phyloP scores from a whole-genome alignment of 2,329 filamentous ascomycete genomes.

The Epichloe gansuensis region DNA sequence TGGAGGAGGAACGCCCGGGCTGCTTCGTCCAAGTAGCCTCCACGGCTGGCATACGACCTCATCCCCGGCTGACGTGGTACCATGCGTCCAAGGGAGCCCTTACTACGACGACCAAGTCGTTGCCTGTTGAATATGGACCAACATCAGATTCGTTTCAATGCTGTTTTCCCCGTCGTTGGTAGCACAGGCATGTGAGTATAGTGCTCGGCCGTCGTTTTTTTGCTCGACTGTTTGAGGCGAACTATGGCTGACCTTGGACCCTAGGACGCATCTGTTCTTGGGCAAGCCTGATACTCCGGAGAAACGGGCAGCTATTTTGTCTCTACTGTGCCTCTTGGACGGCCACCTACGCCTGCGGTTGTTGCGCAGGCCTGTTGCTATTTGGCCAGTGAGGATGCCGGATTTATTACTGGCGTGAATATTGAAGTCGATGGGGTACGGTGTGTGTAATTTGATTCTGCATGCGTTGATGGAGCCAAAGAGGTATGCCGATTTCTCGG shows the following conservation, averaged over 20 bases:
- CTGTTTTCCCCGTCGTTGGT: constrained; percentile 55
- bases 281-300: constrained; percentile 51
- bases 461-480: no score
- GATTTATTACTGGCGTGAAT: constrained; percentile 28
- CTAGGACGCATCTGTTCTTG: constrained; percentile 36
- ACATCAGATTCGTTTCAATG: constrained; percentile 60
- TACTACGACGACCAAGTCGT: constrained; percentile 40
- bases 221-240: background rate
- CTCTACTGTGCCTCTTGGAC: constrained; percentile 40
- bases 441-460: constrained; percentile 10
- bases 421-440: constrained; percentile 10
- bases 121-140: constrained; percentile 61
- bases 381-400: constrained; percentile 56
- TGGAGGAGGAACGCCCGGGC: constrained; percentile 42
- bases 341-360: constrained; percentile 46
- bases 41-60: constrained; percentile 45
- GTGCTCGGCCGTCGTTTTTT: background rate
- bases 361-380: constrained; percentile 60
- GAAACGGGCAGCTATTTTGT: constrained; percentile 40
- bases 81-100: constrained; percentile 57
- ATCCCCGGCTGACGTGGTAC: constrained; percentile 55
- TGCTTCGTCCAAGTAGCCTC: constrained; percentile 54
- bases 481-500: no score
- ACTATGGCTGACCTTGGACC: background rate
- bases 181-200: constrained; percentile 44